phyloP scores from a whole-genome alignment of 768 basidiomycete genomes.

The Strobilomyces dryophilus region DNA sequence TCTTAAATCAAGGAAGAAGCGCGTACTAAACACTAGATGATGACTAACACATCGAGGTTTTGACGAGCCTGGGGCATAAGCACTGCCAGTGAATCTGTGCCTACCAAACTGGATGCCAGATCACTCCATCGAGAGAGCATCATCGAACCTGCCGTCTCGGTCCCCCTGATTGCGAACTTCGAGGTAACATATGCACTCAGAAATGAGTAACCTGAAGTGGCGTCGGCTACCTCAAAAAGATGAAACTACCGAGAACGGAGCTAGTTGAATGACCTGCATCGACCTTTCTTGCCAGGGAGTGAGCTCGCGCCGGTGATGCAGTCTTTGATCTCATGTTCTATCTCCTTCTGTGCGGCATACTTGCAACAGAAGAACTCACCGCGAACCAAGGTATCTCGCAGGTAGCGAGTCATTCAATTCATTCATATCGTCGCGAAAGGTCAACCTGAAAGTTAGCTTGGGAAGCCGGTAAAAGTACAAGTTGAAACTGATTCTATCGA shows the following conservation, averaged over 20 bases:
- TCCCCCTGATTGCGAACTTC: constrained; percentile 43
- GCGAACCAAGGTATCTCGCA: too few relatives aligned
- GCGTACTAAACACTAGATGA: neutral
- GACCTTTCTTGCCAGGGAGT: constrained; percentile 32
- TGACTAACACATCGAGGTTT: constrained; percentile 28
- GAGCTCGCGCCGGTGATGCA: constrained; percentile 40
- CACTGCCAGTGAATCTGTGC: constrained; percentile 32
- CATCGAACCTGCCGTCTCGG: constrained; percentile 30
- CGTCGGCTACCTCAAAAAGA: neutral
- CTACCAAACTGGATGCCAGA: constrained; percentile 25
- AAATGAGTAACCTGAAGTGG: neutral
- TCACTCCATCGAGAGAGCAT: neutral
- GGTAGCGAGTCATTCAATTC: too few relatives aligned
- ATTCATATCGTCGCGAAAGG: too few relatives aligned
- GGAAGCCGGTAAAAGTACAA: too few relatives aligned
- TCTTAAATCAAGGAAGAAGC: neutral
- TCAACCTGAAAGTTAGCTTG: too few relatives aligned
- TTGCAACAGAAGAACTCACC: constrained; percentile 41
- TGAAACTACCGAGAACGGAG: too few relatives aligned
- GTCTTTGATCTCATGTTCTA: constrained; percentile 39
- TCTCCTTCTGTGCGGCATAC: constrained; percentile 41
- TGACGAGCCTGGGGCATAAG: constrained; percentile 31
- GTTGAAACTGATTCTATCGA: too few relatives aligned
- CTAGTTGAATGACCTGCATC: neutral
- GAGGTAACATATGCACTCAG: constrained; percentile 32